Evolutionary conservation across 169 alveolate species (phyloP), one percentile per base, ranked within the genome.

Genomic region (Perkinsus marinus): DNA sequence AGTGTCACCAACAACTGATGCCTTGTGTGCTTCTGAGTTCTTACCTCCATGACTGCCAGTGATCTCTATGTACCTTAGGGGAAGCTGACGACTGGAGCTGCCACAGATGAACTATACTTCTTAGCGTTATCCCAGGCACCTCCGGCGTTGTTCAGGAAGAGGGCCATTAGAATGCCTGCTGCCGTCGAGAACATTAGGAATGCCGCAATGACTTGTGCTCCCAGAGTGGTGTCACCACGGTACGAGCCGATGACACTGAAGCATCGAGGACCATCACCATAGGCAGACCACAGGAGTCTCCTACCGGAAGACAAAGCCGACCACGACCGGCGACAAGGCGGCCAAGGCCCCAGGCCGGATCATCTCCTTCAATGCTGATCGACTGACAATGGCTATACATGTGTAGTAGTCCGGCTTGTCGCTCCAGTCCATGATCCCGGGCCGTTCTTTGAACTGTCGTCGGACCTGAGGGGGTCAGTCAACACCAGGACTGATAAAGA

Each of bases 91-190:
- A 17, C 26, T 17, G 26, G 26, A 43, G 9, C 68, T 17, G 26
- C 17, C 26, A 43, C 68, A 10, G 26, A 10, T 10, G 17, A 9
- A 43, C 26, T 17, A 17, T 17, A 43, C 91, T 96, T 96, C 94
- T 96, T 96, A 46, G 97, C 97, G 92, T 96, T 96, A 92, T 96
- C 98, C 98, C 98, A 96, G 16, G 98, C 97, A 6, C 98, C 98
- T 39, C 98, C 98, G 16, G 97, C 96, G 69, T 96, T 96, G 91
- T 96, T 96, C 68, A 95, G 92, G 68, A 95, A 95, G 68, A 96
- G 95, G 19, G 98, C 97, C 96, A 95, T 94, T 68, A 95, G 94
- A 39, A 96, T 96, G 34, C 98, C 98, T 0, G 98, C 94, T 9
- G 97, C 92, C 0, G 98, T 96, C 22, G 97, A 93, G 90, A 96